Conservation (phyloP, 345 rosid genomes). For the Angophora floribunda region DNA sequence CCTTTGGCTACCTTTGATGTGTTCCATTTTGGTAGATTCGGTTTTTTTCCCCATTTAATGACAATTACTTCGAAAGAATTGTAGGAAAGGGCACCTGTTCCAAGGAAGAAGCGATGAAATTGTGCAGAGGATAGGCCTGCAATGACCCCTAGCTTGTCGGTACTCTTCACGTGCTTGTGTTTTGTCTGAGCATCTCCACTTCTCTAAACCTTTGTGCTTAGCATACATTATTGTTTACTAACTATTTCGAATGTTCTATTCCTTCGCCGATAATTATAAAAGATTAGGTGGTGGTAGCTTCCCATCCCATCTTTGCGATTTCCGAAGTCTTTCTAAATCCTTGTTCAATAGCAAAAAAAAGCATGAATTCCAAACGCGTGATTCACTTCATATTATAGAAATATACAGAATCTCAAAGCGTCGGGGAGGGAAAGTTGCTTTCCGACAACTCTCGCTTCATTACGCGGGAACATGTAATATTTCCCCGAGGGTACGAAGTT, state of each 20-base stretch:
- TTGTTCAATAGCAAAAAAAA: not conserved
- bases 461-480: not conserved
- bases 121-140: not conserved
- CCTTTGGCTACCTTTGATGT: not conserved
- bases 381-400: not conserved
- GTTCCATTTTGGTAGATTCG: not conserved
- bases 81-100: not conserved
- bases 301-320: not conserved
- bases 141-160: not conserved
- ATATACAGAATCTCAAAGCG: not conserved
- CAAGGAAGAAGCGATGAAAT: not conserved
- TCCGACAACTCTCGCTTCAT: not conserved
- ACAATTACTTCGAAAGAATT: not conserved
- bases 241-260: not conserved
- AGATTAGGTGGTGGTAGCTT: not conserved
- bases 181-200: not conserved
- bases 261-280: not conserved
- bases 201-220: not conserved
- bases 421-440: not conserved
- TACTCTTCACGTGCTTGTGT: not conserved
- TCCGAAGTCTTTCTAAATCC: not conserved
- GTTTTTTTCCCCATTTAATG: not conserved
- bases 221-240: not conserved
- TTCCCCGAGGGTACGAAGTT: not conserved
- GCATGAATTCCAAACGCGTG: not conserved